Conservation (phyloP, 2,329 filamentous ascomycete genomes). For the Talaromyces islandicus region DNA sequence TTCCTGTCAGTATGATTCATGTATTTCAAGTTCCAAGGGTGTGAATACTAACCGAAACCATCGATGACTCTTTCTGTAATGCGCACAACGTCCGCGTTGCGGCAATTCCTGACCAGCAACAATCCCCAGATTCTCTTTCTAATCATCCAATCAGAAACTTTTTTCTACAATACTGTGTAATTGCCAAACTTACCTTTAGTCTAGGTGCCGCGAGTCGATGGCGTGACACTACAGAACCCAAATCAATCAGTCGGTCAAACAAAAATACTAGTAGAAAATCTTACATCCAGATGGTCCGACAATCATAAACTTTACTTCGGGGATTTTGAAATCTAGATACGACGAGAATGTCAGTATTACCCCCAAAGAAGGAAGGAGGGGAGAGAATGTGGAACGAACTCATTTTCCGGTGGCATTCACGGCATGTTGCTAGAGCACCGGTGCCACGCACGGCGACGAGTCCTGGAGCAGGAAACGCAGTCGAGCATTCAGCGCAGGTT, state of each 20-base stretch:
- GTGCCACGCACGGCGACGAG: constrained; percentile 70
- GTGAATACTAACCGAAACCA: constrained; percentile 46
- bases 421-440: constrained; percentile 66
- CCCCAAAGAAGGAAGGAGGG: background rate
- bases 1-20: constrained; percentile 7
- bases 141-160: background rate
- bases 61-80: constrained; percentile 51
- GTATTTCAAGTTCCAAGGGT: background rate
- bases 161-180: background rate
- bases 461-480: constrained; percentile 54
- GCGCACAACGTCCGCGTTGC: constrained; percentile 46
- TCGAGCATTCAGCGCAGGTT: constrained; percentile 72
- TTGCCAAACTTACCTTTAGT: constrained; percentile 7
- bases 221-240: constrained; percentile 2
- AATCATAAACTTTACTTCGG: constrained; percentile 70
- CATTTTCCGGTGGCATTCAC: constrained; percentile 74
- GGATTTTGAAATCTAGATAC: constrained; percentile 56
- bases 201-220: constrained; percentile 6
- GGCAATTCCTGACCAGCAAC: constrained; percentile 50
- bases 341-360: constrained; percentile 23
- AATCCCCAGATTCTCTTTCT: constrained; percentile 47
- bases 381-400: constrained; percentile 41
- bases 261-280: constrained; percentile 11
- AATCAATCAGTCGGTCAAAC: background rate
- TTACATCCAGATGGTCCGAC: constrained; percentile 54